phyloP scores from a whole-genome alignment of 495 filamentous ascomycete genomes.

The Hypomontagnella submonticulosa region DNA sequence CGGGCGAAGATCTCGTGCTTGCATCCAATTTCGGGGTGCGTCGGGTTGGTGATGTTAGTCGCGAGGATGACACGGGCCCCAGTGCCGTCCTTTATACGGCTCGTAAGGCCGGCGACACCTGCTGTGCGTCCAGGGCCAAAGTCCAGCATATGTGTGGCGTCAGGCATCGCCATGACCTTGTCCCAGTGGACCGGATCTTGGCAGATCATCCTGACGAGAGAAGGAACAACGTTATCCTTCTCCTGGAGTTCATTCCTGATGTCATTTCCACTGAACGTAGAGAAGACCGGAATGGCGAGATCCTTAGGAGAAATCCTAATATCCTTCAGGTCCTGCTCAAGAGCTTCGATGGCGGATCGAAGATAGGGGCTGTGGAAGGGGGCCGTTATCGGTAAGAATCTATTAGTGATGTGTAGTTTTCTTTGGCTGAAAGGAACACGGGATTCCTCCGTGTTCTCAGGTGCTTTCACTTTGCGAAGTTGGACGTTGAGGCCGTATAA shows the following conservation, averaged over 20 bases:
- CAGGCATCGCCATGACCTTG: conserved; percentile 78
- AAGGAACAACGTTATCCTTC: conserved; percentile 70
- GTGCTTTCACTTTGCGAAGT: conserved; percentile 84
- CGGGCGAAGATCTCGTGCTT: conserved; percentile 88
- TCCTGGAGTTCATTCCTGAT: conserved; percentile 59
- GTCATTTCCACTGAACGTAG: conserved; percentile 79
- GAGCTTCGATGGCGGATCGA: conserved; percentile 61
- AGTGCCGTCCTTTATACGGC: conserved; percentile 89
- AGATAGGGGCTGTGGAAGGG: conserved; percentile 91
- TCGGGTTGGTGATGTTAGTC: conserved; percentile 77
- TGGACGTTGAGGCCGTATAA: conserved; percentile 87
- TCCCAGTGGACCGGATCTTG: conserved; percentile 86
- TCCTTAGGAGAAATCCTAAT: conserved; percentile 70
- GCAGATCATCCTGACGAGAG: conserved; percentile 83
- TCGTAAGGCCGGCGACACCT: conserved; percentile 86
- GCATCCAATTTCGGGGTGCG: conserved; percentile 83
- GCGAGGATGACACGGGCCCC: conserved; percentile 86
- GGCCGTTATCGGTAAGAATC: conserved; percentile 88
- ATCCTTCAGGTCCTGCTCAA: conserved; percentile 75
- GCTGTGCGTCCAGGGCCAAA: conserved; percentile 89
- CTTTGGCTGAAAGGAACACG: conserved; percentile 88
- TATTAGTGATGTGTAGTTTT: conserved; percentile 85
- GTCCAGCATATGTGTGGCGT: conserved; percentile 84
- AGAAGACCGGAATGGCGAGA: conserved; percentile 77
- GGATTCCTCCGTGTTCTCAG: conserved; percentile 85